A percentile compares a stretch with the other conserved stretches of the same genome.
phyloP scores from a whole-genome alignment of 257 asterid genomes.

The Solanum habrochaites region DNA sequence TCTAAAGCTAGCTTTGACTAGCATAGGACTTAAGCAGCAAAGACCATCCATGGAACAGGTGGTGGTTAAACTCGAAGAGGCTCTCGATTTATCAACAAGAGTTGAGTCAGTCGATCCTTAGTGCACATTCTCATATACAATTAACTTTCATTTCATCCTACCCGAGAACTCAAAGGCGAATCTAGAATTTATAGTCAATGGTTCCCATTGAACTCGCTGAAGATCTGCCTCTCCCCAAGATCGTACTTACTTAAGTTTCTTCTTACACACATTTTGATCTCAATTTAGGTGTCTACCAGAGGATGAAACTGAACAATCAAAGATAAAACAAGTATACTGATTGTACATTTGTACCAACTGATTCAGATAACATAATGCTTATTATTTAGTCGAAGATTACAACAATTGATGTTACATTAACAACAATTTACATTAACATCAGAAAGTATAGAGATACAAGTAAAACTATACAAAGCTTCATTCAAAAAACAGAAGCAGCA shows the following conservation, averaged over 20 bases:
- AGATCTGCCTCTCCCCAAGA: background rate
- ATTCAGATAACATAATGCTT: background rate
- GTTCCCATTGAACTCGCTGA: background rate
- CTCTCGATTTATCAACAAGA: constrained; percentile 31
- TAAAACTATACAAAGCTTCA: constrained; percentile 30
- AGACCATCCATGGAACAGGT: constrained; percentile 64
- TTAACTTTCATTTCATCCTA: background rate
- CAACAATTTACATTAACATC: background rate
- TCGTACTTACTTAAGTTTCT: background rate
- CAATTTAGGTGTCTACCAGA: background rate
- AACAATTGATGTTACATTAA: background rate
- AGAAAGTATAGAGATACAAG: constrained; percentile 8
- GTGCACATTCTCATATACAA: background rate
- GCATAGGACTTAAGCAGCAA: constrained; percentile 58
- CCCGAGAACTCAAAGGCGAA: background rate
- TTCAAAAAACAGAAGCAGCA: constrained; percentile 33
- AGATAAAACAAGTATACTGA: background rate
- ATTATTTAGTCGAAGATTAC: background rate
- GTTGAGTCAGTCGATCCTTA: constrained; percentile 10
- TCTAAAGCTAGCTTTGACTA: constrained; percentile 39
- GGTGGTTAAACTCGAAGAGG: constrained; percentile 34
- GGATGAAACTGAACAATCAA: background rate
- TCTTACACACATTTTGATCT: background rate
- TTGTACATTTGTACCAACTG: background rate
- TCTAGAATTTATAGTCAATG: background rate